Evolutionary conservation across 768 basidiomycete species (phyloP), one percentile per base, ranked within the genome.

Genomic region (Fomitopsis pulvina): DNA sequence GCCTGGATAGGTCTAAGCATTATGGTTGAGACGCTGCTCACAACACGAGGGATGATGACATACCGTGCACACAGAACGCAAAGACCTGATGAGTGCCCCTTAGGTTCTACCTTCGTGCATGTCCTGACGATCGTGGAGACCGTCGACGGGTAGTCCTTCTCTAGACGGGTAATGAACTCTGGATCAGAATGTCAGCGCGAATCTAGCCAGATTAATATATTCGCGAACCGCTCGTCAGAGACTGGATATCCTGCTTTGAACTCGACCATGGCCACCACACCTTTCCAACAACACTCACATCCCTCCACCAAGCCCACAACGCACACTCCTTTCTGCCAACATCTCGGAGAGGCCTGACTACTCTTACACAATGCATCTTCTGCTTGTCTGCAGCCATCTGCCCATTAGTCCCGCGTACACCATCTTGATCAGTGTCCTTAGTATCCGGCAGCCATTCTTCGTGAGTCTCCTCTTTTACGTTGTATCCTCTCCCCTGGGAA

Each of bases 41-140:
- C 4, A 45, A n/a, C 29, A 26, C n/a, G 5, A 14, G 6, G 9
- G 16, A 30, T 38, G 28, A 27, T 25, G 25, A 47, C 69, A 29
- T 45, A 85, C 87, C 86, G 72, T 59, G 80, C 75, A 59, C 89
- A 92, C 5, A 90, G 61, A 11, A 76, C 57, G 60, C 89, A 92
- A 6, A 56, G 59, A 0, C 69, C 71, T 7, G 65, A 65, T 0
- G 79, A 67, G 2, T 66, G 70, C 47, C 76, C 65, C 61, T 85
- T 90, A 0, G 90, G 80, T 8, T 80, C 74, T 24, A 92, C 66
- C 65, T 92, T 92, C 4, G 75, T 81, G 58, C 86, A 88, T 1
- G 90, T 92, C 29, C 85, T 78, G 21, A 81, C 81, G 44, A 92
- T 86, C 0, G 90, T 81, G 7, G 87, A 90, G 10, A 92, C 90